These are phyloP conservation scores for Alternaria consortialis DNA, from an alignment of 2,329 filamentous ascomycete genomes.

Conservation along the genomic window DNA sequence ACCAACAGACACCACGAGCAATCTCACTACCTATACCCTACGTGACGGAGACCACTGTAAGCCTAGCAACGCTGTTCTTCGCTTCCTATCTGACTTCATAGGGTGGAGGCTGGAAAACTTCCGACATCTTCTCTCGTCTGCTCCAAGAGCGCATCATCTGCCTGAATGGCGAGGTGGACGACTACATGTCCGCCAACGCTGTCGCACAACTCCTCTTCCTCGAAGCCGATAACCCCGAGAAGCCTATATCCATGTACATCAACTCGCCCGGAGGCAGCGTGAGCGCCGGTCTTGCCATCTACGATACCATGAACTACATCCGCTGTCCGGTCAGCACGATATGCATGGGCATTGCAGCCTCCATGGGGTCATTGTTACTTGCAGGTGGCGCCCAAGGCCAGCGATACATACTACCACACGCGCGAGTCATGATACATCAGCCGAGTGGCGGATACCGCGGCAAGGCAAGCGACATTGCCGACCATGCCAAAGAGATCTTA, in stretches of 20 bases:
- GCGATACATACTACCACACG: slow-evolving; percentile 89
- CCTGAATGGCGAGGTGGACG: slow-evolving; percentile 90
- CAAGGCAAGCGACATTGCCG: slow-evolving; percentile 83
- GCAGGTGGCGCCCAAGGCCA: slow-evolving; percentile 86
- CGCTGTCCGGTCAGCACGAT: slow-evolving; percentile 91
- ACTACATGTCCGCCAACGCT: slow-evolving; percentile 88
- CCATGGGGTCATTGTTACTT: slow-evolving; percentile 90
- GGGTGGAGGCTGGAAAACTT: slow-evolving; percentile 62
- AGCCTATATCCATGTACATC: slow-evolving; percentile 97
- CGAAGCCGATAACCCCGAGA: slow-evolving; percentile 93
- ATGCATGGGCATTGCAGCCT: slow-evolving; percentile 91
- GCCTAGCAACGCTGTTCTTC: slow-evolving; percentile 15
- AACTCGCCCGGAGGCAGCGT: slow-evolving; percentile 95
- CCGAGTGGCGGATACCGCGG: slow-evolving; percentile 79
- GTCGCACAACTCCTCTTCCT: slow-evolving; percentile 97
- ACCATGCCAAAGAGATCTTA: slow-evolving; percentile 97
- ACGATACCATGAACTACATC: slow-evolving; percentile 99
- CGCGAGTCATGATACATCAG: slow-evolving; percentile 96
- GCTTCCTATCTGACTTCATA: slow-evolving; percentile 45
- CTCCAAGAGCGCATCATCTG: slow-evolving; percentile 88
- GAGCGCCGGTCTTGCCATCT: slow-evolving; percentile 85
- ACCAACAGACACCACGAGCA: slow-evolving; percentile 39
- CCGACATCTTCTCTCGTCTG: slow-evolving; percentile 59
- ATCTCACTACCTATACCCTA: slow-evolving; percentile 59
- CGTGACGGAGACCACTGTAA: slow-evolving; percentile 60